Conservation (phyloP, 768 basidiomycete genomes). For the Boletus rubroflammeus region DNA sequence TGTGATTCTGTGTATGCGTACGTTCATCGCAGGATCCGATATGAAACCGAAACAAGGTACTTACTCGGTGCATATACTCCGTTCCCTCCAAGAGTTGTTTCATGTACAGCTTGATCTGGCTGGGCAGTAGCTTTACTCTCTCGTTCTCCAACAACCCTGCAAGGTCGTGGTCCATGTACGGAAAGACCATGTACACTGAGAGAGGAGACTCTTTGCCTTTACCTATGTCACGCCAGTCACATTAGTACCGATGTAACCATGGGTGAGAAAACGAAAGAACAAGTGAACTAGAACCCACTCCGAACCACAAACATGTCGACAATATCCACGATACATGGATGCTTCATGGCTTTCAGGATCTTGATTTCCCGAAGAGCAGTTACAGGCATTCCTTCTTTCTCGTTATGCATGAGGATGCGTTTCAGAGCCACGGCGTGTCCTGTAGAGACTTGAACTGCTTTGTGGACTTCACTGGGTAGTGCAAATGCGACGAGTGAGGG, state of each 20-base stretch:
- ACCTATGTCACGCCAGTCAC: conserved; percentile 9
- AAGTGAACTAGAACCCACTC: conserved; percentile 44
- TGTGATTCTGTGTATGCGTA: conserved; percentile 67
- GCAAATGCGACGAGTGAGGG: not conserved
- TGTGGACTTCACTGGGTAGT: conserved; percentile 77
- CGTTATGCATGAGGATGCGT: conserved; percentile 94
- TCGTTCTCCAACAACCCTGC: conserved; percentile 93
- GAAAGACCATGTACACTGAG: conserved; percentile 97
- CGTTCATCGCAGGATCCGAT: conserved; percentile 5
- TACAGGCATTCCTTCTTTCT: conserved; percentile 95
- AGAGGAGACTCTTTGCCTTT: conserved; percentile 63
- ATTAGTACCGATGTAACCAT: not conserved
- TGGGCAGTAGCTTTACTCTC: conserved; percentile 74
- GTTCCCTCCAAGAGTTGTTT: conserved; percentile 95
- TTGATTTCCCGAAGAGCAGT: conserved; percentile 97
- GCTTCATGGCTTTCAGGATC: conserved; percentile 85
- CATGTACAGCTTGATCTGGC: conserved; percentile 94
- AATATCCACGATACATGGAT: conserved; percentile 82
- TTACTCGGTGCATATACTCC: conserved; percentile 90
- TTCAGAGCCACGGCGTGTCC: conserved; percentile 79
- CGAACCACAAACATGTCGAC: conserved; percentile 89
- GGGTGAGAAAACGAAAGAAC: not conserved
- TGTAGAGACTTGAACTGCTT: conserved; percentile 65
- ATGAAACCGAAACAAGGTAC: conserved; percentile 27
- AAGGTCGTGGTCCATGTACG: conserved; percentile 99